A percentile compares a stretch with the other conserved stretches of the same genome.
phyloP scores from a whole-genome alignment of 1,284 basidiomycete species.

The Trichosporon faecale region DNA sequence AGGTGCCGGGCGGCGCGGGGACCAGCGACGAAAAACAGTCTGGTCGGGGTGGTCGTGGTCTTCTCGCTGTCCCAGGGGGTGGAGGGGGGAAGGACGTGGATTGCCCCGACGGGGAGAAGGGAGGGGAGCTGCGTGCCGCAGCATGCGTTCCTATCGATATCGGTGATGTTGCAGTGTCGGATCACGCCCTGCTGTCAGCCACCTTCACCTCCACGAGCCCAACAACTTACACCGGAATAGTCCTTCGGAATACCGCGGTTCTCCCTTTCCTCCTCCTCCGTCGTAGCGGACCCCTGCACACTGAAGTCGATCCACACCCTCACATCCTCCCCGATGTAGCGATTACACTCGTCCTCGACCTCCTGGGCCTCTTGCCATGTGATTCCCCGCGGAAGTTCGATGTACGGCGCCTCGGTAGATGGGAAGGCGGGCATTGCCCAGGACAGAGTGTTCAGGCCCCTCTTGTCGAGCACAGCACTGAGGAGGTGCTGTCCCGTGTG shows the following conservation, averaged over 20 bases:
- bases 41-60: slow-evolving; percentile 57
- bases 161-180: slow-evolving; percentile 73
- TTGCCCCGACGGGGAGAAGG: slow-evolving; percentile 39
- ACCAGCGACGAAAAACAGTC: slow-evolving; percentile 76
- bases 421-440: slow-evolving; percentile 59
- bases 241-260: slow-evolving; percentile 62
- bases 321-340: slow-evolving; percentile 52
- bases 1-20: slow-evolving; percentile 67
- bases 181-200: slow-evolving; percentile 60
- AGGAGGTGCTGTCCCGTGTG: slow-evolving; percentile 80
- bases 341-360: slow-evolving; percentile 67
- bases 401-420: slow-evolving; percentile 68
- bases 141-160: slow-evolving; percentile 74
- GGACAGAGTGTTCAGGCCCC: slow-evolving; percentile 72
- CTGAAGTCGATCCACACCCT: slow-evolving; percentile 44
- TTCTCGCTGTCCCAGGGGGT: slow-evolving; percentile 54
- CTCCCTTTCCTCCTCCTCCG: slow-evolving; percentile 58
- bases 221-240: slow-evolving; percentile 45
- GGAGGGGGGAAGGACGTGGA: slow-evolving; percentile 50
- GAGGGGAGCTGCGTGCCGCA: slow-evolving; percentile 70
- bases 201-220: too few species aligned
- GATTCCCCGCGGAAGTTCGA: slow-evolving; percentile 71
- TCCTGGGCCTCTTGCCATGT: slow-evolving; percentile 62
- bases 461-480: slow-evolving; percentile 71
- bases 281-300: slow-evolving; percentile 29